Conservation (phyloP, 495 filamentous ascomycete genomes). For the Neurospora sp. region DNA sequence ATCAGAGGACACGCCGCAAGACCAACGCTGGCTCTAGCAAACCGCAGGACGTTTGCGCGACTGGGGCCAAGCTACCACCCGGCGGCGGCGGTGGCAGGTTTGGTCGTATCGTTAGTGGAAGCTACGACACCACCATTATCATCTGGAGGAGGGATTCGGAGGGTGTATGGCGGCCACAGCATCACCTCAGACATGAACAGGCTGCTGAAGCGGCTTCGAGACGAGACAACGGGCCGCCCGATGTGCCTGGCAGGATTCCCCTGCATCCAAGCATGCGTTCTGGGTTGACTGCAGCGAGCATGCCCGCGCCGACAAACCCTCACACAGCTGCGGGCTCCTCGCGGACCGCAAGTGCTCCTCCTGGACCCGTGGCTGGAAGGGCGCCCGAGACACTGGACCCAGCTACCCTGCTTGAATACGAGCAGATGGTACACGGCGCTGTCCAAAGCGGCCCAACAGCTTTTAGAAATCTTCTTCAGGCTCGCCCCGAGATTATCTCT, state of each 20-base stretch:
- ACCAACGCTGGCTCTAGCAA: conserved; percentile 68
- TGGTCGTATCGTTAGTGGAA: conserved; percentile 85
- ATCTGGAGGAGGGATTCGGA: conserved; percentile 82
- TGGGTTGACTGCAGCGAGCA: not conserved
- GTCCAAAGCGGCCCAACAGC: conserved; percentile 33
- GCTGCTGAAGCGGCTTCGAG: conserved; percentile 32
- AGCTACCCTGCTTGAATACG: conserved; percentile 14
- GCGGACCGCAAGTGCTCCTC: conserved; percentile 3
- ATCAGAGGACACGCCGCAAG: conserved; percentile 29
- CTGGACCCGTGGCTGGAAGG: not conserved
- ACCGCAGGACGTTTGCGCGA: conserved; percentile 64
- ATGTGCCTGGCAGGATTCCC: not conserved
- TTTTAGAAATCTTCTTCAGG: conserved; percentile 31
- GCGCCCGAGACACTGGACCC: not conserved
- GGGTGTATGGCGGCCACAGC: conserved; percentile 67
- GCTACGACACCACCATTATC: conserved; percentile 89
- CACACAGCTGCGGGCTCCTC: not conserved
- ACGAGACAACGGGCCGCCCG: not conserved
- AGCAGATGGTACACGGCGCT: conserved; percentile 31
- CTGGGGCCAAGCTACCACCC: conserved; percentile 75
- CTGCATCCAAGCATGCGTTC: conserved; percentile 13
- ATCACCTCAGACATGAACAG: conserved; percentile 61
- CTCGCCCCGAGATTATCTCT: conserved; percentile 34
- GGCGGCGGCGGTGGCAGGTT: conserved; percentile 80
- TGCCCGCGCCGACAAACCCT: not conserved